A percentile compares a stretch with the other conserved stretches of the same genome.
These are phyloP conservation scores for Thuidium tamariscinum DNA, from an alignment of 225 moss, liverwort and hornwort species.

Conservation along the genomic window DNA sequence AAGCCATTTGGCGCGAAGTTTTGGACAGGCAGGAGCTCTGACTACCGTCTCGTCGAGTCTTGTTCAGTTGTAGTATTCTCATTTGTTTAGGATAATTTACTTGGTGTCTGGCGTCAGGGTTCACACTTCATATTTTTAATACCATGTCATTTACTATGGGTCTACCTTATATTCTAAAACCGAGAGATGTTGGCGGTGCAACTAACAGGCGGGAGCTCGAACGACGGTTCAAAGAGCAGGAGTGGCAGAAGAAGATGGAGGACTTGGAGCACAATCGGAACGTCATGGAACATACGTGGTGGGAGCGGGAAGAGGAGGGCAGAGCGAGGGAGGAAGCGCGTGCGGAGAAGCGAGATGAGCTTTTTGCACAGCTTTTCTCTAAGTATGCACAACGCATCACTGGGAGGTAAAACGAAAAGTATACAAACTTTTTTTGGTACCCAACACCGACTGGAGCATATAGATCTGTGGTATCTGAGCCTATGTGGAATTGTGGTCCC, in stretches of 20 bases:
- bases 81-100: background rate
- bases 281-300: constrained; percentile 55
- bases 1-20: constrained; percentile 68
- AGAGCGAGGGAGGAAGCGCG: constrained; percentile 65
- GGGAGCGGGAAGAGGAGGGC: constrained; percentile 75
- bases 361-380: constrained; percentile 54
- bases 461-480: background rate
- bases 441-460: background rate
- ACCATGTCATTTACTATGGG: background rate
- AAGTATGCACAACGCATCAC: constrained; percentile 40
- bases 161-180: background rate
- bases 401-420: background rate
- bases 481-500: background rate
- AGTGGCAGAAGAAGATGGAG: constrained; percentile 78
- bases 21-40: constrained; percentile 29
- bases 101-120: background rate
- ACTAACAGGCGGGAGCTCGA: constrained; percentile 56
- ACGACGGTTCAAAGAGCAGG: constrained; percentile 57
- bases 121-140: background rate
- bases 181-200: background rate
- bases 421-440: background rate
- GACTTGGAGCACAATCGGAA: constrained; percentile 64
- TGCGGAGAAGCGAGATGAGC: constrained; percentile 66
- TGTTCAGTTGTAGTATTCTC: background rate
- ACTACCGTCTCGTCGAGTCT: background rate